Percentiles rank a stretch among this genome's conserved stretches.
phyloP scores from a whole-genome alignment of 352 stramenopile species.

The Phytophthora fragariae region DNA sequence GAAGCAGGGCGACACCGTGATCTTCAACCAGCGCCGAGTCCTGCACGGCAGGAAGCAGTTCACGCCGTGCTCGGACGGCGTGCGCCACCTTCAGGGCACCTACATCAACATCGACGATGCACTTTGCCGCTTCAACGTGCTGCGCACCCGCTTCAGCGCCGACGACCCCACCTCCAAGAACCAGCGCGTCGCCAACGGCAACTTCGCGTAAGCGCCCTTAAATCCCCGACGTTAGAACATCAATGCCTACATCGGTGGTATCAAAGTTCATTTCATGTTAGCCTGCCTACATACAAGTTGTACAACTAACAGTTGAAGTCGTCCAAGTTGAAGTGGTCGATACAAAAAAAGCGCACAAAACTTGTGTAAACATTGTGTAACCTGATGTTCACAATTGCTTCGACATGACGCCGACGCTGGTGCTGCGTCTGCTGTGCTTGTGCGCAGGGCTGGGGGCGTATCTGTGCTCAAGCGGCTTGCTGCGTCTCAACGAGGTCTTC shows the following conservation, averaged over 20 bases:
- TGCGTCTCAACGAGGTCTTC: constrained; percentile 68
- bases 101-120: constrained; percentile 92
- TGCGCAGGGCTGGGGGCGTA: constrained; percentile 53
- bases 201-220: constrained; percentile 57
- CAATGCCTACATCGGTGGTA: not conserved
- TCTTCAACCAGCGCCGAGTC: constrained; percentile 88
- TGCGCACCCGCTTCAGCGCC: constrained; percentile 62
- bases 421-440: constrained; percentile 46
- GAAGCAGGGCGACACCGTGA: constrained; percentile 79
- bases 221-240: too few species aligned
- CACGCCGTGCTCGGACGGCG: constrained; percentile 64
- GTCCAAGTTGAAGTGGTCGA: not conserved
- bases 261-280: not conserved
- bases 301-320: not conserved
- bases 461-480: constrained; percentile 60
- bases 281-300: too few species aligned
- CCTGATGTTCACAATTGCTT: not conserved
- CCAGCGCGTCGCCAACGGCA: constrained; percentile 73
- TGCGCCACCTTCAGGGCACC: constrained; percentile 85
- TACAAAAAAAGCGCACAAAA: not conserved
- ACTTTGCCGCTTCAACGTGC: constrained; percentile 82
- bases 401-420: constrained; percentile 24
- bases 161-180: constrained; percentile 62
- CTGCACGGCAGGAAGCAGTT: constrained; percentile 86
- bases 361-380: not conserved